Evolutionary conservation across 345 rosid genomes (phyloP), one percentile per base, ranked within the genome.

Genomic region (Citrus reticulata): DNA sequence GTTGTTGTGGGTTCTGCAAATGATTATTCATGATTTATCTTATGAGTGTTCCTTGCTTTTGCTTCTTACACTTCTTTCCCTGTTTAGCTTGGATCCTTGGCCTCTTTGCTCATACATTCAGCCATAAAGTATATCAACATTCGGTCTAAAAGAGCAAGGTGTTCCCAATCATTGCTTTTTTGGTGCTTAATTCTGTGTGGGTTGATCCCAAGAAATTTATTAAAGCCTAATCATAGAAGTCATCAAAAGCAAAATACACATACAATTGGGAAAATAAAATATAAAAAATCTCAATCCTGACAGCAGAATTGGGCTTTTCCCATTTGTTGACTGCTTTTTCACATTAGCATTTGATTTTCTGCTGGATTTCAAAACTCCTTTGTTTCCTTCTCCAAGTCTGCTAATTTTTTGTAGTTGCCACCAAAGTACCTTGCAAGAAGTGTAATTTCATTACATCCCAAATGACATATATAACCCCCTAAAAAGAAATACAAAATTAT

Each of bases 181-280:
- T 82, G 77, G 73, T 79, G 80, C 78, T 78, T 66, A 83, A 81
- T 78, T 83, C 68, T 78, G 84, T 73, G 89, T 65, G 85, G 83
- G 79, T 78, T 87, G 88, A 87, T 87, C 90, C 88, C 93, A 79
- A 84, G 49, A 81, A 54, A 62, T 70, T 75, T 81, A 70, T 81
- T 78, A 75, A 84, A 86, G 76, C 83, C 83, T 84, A 80, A 88
- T 88, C 88, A 87, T 87, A 80, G 86, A 86, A 87, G 84, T 84
- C 89, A 84, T 87, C 82, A 84, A 88, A 86, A 83, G 84, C 83
- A 85, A 79, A 51, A 70, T 75, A 55, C 65, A 16, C 32, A 72
- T 34, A 63, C 22, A 20, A 20, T 46, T 34, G 77, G 14, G 57
- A 37, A 35, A 42, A 40, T 24, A 17, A 16, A 9, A 40, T n/a